These are phyloP conservation scores for Colletotrichum endophyticum DNA, from an alignment of 2,329 filamentous ascomycete species.

Conservation along the genomic window DNA sequence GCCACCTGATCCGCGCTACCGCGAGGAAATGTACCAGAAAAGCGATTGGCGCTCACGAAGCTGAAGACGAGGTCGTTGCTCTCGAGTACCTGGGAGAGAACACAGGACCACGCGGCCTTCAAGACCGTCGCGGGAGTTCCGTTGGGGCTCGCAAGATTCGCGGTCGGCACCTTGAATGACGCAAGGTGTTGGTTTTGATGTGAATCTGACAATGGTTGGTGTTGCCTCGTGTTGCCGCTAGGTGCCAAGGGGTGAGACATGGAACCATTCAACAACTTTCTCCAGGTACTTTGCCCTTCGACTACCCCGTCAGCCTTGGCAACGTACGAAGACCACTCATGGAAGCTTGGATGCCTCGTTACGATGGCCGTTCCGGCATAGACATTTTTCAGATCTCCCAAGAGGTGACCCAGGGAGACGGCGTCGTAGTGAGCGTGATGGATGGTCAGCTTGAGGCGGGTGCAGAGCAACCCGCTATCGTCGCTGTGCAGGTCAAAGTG, in stretches of 20 bases:
- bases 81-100: background rate
- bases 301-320: background rate
- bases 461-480: background rate
- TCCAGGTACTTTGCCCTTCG: background rate
- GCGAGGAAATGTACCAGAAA: background rate
- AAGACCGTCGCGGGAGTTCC: background rate
- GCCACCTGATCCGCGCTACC: background rate
- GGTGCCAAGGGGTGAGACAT: background rate
- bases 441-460: background rate
- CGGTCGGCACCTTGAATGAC: background rate
- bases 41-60: background rate
- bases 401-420: background rate
- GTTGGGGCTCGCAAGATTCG: background rate
- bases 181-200: rapidly evolving
- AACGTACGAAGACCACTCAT: background rate
- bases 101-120: background rate
- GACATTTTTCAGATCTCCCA: background rate
- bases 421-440: background rate
- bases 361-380: background rate
- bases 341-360: background rate
- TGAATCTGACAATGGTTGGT: background rate
- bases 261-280: background rate
- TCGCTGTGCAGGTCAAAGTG: background rate
- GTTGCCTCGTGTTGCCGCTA: background rate
- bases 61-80: rapidly evolving